These are phyloP conservation scores for Metschnikowia lunata DNA, from an alignment of 805 yeast species.

Conservation along the genomic window DNA sequence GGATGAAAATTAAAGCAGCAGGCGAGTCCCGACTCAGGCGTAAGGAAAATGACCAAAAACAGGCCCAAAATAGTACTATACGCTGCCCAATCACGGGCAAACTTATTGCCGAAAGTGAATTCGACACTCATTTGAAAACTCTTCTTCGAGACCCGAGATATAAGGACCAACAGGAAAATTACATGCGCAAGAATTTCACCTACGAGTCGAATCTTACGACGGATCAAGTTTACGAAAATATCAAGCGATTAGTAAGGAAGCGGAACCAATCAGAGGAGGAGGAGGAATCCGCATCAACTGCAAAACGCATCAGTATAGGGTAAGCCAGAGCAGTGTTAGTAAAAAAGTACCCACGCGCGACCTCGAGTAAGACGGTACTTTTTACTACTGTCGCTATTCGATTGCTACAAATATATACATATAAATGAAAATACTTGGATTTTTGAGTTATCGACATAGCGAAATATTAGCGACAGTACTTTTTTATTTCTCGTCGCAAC, in stretches of 20 bases:
- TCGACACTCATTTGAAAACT: conserved; percentile 65
- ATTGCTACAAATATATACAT: too few relatives aligned
- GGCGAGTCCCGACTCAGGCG: conserved; percentile 60
- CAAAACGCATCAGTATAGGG: conserved; percentile 5
- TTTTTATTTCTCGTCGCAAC: too few relatives aligned
- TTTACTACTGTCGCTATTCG: too few relatives aligned
- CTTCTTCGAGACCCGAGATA: conserved; percentile 75
- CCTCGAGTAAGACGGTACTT: too few relatives aligned
- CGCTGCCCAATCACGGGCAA: conserved; percentile 79
- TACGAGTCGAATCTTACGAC: conserved; percentile 46
- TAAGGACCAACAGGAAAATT: conserved; percentile 60
- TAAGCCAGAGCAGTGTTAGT: too few relatives aligned
- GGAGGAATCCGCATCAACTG: conserved; percentile 5
- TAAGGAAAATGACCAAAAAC: conserved; percentile 5
- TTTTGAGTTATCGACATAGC: too few relatives aligned
- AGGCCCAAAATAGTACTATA: conserved; percentile 30
- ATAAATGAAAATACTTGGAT: too few relatives aligned
- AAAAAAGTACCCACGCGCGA: background rate
- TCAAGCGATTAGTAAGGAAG: conserved; percentile 44
- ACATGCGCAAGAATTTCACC: conserved; percentile 50
- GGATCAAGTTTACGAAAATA: conserved; percentile 59
- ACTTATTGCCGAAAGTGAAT: conserved; percentile 63
- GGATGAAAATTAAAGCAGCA: conserved; percentile 64
- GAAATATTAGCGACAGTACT: too few relatives aligned
- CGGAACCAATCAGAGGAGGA: conserved; percentile 15